Evolutionary conservation across 768 basidiomycete genomes (phyloP).

Genomic region (Naganishia vishniacii): DNA sequence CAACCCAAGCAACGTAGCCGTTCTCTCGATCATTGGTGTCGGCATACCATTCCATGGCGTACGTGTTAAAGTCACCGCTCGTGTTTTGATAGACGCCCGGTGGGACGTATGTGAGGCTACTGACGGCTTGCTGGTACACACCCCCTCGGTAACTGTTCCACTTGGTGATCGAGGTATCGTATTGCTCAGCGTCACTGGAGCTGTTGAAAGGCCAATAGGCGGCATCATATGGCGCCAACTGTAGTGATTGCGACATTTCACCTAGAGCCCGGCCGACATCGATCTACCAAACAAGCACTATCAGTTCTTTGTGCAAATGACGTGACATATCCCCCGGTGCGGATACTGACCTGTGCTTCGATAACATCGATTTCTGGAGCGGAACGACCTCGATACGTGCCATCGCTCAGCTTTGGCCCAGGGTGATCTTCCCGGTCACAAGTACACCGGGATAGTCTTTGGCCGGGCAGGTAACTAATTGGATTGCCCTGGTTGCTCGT

Average conservation of each 20-base stretch:
- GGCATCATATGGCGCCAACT: conserved; percentile 62
- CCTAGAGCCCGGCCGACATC: conserved; percentile 57
- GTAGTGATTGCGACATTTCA: conserved; percentile 64
- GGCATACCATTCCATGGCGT: conserved; percentile 53
- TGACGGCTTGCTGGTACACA: conserved; percentile 57
- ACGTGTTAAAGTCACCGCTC: conserved; percentile 37
- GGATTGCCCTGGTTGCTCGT: conserved; percentile 41
- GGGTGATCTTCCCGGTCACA: conserved; percentile 82
- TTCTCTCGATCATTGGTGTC: conserved; percentile 38
- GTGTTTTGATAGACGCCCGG: conserved; percentile 36
- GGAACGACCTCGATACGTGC: conserved; percentile 62
- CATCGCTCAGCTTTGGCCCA: conserved; percentile 72
- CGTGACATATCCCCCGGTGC: too few species aligned
- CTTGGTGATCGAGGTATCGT: conserved; percentile 48
- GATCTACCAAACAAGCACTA: conserved; percentile 51
- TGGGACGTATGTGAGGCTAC: conserved; percentile 51
- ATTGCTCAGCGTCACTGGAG: conserved; percentile 51
- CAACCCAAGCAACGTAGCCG: conserved; percentile 46
- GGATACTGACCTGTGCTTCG: conserved; percentile 62
- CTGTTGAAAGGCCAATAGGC: conserved; percentile 57
- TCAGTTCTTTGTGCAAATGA: background rate
- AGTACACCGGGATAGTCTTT: conserved; percentile 64
- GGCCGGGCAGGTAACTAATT: conserved; percentile 48
- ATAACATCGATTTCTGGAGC: conserved; percentile 91
- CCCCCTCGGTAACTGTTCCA: conserved; percentile 49